Base-by-base conservation (phyloP, 768 basidiomycete species). In the Amanita muscaria region DNA sequence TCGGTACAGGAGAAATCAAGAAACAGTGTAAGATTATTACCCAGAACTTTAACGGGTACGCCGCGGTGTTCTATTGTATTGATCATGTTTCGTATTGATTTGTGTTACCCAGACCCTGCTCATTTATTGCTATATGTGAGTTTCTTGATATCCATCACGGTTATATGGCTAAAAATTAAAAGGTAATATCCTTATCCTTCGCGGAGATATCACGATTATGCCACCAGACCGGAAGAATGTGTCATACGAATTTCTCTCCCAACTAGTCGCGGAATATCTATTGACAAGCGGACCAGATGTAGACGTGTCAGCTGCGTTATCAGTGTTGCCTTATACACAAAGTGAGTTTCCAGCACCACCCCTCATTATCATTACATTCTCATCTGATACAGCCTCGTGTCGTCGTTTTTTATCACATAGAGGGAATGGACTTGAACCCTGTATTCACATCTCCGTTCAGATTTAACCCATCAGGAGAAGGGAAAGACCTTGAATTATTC, bases 391-490 rank as follows among this genome's bases (percentile, higher is more conserved):
- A 6, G 22, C 34, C 27, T 12, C 12, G 27, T 29, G 12, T 29
- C 6, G 12, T 29, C 27, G n/a, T n/a, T n/a, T n/a, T n/a, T n/a
- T n/a, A n/a, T 10, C 36, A 36, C 47, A n/a, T 34, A 88, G 84
- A 78, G 71, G 92, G 92, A 10, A 85, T 96, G 71, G 85, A 92
- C 56, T 68, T 96, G 35, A 91, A 96, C 53, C 88, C 91, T 1
- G 61, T 79, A 1, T 96, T 96, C 59, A 84, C 80, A 0, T 74
- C 74, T 1, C 57, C 80, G 5, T 75, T 74, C 2, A 72, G 77
- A 0, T 92, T 93, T 58, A 69, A 76, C 10, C 83, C 88, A 1
- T 66, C 68, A 7, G 76, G 73, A 1, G 70, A 71, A 10, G 77
- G 77, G 0, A 89, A 87, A 2, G 92, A 88, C 56, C 74, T 96